Conservation (phyloP, 176 grass and related monocot species). For the Olyra latifolia region DNA sequence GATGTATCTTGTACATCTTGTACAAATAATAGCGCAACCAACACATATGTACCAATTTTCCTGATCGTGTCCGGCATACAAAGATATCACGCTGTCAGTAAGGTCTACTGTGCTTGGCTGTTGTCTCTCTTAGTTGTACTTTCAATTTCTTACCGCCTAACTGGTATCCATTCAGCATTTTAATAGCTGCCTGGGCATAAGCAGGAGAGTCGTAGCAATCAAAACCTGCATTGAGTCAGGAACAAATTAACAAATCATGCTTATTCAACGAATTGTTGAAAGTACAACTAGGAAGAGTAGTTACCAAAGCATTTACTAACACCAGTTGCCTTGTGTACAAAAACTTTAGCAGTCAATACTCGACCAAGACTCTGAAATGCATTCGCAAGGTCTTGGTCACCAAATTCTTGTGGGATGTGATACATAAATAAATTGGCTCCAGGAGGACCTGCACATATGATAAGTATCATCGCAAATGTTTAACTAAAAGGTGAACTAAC, state of each 20-base stretch:
- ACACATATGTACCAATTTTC: conserved; percentile 58
- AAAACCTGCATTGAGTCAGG: conserved; percentile 61
- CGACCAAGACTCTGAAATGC: conserved; percentile 87
- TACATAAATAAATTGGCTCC: conserved; percentile 90
- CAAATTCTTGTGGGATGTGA: conserved; percentile 85
- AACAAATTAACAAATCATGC: conserved; percentile 31
- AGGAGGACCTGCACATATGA: conserved; percentile 58
- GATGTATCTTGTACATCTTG: not conserved
- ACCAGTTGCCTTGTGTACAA: conserved; percentile 96
- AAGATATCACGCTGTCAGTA: conserved; percentile 37
- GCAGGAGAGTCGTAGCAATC: conserved; percentile 85
- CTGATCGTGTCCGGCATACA: conserved; percentile 33
- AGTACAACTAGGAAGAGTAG: conserved; percentile 18
- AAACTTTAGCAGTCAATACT: conserved; percentile 95
- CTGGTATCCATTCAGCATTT: conserved; percentile 80
- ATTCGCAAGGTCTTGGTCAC: conserved; percentile 78
- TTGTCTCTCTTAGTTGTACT: conserved; percentile 99
- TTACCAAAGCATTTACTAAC: conserved; percentile 99
- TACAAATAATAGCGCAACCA: too few species aligned
- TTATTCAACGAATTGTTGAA: not conserved
- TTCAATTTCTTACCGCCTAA: conserved; percentile 98
- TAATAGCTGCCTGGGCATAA: conserved; percentile 76
- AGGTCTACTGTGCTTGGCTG: conserved; percentile 81
- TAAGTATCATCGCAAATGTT: not conserved
- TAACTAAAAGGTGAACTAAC: not conserved